phyloP scores from a whole-genome alignment of 176 grass and related monocot species.

The Triticum turgidum region DNA sequence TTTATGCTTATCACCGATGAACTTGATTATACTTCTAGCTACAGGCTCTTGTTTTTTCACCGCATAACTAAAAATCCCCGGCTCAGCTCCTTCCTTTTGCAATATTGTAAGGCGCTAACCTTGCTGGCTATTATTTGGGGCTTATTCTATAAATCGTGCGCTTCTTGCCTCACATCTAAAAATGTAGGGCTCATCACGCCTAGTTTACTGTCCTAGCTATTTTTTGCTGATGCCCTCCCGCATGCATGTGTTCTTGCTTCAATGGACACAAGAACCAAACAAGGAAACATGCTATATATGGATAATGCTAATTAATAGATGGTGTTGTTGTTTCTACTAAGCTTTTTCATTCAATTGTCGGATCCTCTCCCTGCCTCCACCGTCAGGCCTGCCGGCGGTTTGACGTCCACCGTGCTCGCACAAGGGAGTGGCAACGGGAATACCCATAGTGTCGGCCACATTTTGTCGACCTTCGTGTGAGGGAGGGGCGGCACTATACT shows the following conservation, averaged over 20 bases:
- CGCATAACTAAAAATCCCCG: too few species aligned
- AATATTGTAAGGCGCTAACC: not conserved
- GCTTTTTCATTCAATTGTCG: not conserved
- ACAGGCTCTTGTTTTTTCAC: too few species aligned
- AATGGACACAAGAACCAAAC: slow-evolving; percentile 13
- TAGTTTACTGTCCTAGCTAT: not conserved
- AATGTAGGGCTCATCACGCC: not conserved
- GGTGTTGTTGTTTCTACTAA: not conserved
- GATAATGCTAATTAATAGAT: slow-evolving; percentile 39
- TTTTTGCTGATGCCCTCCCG: not conserved
- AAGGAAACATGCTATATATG: slow-evolving; percentile 34
- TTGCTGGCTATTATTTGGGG: not conserved
- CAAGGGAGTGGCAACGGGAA: slow-evolving; percentile 25
- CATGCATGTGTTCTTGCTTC: not conserved
- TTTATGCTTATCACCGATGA: too few species aligned
- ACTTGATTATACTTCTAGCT: too few species aligned
- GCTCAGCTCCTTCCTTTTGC: not conserved
- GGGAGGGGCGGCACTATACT: not conserved
- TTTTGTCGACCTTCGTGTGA: not conserved
- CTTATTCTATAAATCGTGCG: not conserved
- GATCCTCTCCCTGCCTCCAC: not conserved
- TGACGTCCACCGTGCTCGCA: slow-evolving; percentile 14
- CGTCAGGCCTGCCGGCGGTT: slow-evolving; percentile 9
- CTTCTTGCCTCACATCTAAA: not conserved
- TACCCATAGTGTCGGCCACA: not conserved